phyloP scores from a whole-genome alignment of 179 eudicot genomes.

The Heliamphora pulchella region DNA sequence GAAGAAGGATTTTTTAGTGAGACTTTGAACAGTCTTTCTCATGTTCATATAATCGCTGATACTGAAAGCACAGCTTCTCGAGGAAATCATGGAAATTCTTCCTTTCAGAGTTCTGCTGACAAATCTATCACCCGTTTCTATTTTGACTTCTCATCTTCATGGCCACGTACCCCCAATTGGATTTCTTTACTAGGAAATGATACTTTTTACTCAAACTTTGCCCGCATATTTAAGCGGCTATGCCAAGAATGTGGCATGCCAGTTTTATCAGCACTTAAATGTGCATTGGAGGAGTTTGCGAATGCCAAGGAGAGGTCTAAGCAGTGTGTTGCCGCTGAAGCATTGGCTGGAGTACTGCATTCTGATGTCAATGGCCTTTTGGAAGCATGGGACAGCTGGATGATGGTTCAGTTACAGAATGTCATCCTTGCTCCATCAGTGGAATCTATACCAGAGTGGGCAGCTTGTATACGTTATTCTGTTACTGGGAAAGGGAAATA shows the following conservation, averaged over 20 bases:
- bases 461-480: constrained; percentile 88
- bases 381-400: constrained; percentile 96
- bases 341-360: constrained; percentile 86
- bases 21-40: constrained; percentile 83
- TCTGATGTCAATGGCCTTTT: constrained; percentile 76
- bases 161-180: constrained; percentile 99
- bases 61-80: constrained; percentile 61
- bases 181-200: constrained; percentile 85
- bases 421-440: constrained; percentile 88
- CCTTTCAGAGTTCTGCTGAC: constrained; percentile 92
- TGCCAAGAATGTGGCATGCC: constrained; percentile 96
- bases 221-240: constrained; percentile 85
- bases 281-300: constrained; percentile 69
- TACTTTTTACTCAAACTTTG: constrained; percentile 92
- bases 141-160: constrained; percentile 92
- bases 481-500: constrained; percentile 95
- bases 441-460: constrained; percentile 98
- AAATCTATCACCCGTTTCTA: constrained; percentile 95
- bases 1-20: constrained; percentile 90
- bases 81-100: constrained; percentile 66
- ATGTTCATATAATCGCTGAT: constrained; percentile 83
- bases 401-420: constrained; percentile 61
- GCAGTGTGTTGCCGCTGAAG: constrained; percentile 99
- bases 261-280: constrained; percentile 53
- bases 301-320: constrained; percentile 89